A percentile compares a stretch with the other conserved stretches of the same genome.
Evolutionary conservation across 345 rosid genomes (phyloP).

Genomic region (Citrus hindsii): DNA sequence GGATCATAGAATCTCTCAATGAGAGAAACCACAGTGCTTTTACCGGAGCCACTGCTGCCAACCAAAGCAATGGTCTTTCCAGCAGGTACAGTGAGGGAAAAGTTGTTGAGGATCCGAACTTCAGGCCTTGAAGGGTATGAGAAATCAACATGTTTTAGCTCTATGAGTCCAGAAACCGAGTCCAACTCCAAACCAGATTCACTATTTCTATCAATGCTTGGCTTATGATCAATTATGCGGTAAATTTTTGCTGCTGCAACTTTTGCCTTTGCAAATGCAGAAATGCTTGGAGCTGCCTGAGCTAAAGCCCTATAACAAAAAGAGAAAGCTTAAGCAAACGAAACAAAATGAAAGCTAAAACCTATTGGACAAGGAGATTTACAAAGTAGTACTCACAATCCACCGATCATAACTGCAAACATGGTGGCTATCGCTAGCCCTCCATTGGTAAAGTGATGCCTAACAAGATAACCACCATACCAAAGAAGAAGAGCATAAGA

Average conservation of each 20-base stretch:
- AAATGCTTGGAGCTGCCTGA: conserved; percentile 92
- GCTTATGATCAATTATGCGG: conserved; percentile 84
- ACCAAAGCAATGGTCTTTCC: conserved; percentile 96
- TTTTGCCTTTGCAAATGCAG: conserved; percentile 87
- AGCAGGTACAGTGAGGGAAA: conserved; percentile 80
- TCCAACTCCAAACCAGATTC: conserved; percentile 68
- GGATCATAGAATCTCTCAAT: conserved; percentile 98
- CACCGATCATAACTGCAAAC: conserved; percentile 98
- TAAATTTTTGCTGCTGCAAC: conserved; percentile 92
- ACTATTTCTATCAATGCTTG: conserved; percentile 54
- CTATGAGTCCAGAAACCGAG: conserved; percentile 71
- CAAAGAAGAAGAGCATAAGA: conserved; percentile 91
- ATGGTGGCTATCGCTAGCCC: conserved; percentile 95
- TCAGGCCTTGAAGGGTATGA: conserved; percentile 91
- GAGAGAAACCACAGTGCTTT: conserved; percentile 93
- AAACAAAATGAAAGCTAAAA: neutral
- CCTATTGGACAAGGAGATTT: neutral
- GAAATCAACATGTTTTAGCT: conserved; percentile 77
- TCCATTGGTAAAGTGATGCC: conserved; percentile 90
- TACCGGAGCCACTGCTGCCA: conserved; percentile 98
- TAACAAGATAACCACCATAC: conserved; percentile 93
- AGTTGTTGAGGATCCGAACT: conserved; percentile 65
- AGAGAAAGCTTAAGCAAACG: neutral
- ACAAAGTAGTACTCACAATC: conserved; percentile 60
- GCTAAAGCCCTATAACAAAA: conserved; percentile 65